Base-by-base conservation (phyloP, 1,284 basidiomycete genomes). In the Ustilago nuda region DNA sequence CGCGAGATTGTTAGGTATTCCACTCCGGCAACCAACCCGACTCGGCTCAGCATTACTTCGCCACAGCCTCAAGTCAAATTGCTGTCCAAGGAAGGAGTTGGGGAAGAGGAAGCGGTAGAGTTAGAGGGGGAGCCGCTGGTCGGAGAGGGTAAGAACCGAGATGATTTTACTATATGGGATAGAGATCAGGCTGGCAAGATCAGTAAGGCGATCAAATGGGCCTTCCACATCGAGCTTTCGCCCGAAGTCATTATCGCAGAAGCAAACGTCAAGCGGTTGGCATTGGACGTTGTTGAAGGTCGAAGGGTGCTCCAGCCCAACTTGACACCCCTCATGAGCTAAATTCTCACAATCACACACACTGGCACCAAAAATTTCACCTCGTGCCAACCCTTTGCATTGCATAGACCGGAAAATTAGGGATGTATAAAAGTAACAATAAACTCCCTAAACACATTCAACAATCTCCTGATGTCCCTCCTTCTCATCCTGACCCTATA, bases 141-240 rank as follows among this genome's bases (percentile, higher is more conserved):
- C 65, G 8, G 11, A 9, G 52, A 35, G 1, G 66, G 30, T 13
- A 23, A 36, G 54, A 93, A 96, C 83, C 90, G 91, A 0, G 95
- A 98, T 83, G 95, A 98, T 87, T 98, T 99, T 86, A 90, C 91
- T 50, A 94, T 99, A 87, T 98, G 95, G 94, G 92, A 92, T 3
- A 91, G 92, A 76, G 88, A 88, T 46, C 95, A 99, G 86, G 96
- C 95, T 32, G 91, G 91, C 85, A 90, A 93, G 53, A 98, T 99
- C 79, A 92, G 92, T 46, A 87, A 88, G 23, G 91, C 91, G 23
- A 91, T 96, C 74, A 88, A 92, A 78, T 90, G 92, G 83, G 90
- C 92, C 9, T 97, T 96, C 84, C 91, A 89, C 39, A 92, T 98
- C 45, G 95, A 98, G 82, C 91, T 95, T 80, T 91, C 91, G 5